Base-by-base conservation (phyloP, 257 asterid species). In the Thymus mandschuricus region DNA sequence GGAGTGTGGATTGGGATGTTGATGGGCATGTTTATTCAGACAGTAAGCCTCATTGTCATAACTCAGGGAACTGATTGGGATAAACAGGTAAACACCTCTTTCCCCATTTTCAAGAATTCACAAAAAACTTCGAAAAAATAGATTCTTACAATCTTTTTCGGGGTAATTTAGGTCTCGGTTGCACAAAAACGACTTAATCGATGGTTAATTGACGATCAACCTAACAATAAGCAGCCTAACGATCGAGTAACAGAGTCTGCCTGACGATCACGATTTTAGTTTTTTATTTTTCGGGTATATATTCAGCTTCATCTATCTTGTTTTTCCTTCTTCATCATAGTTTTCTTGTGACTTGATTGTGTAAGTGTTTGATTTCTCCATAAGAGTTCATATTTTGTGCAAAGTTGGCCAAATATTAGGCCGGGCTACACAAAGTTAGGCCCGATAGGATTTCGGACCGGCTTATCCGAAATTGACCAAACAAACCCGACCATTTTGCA, bases 1-100 rank as follows among this genome's bases (percentile, higher is more conserved):
- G 96, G 96, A 51, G 88, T 88, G 21, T 88, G 96, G 96, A 76
- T 87, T 29, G 92, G 96, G 58, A 88, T 88, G 92, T 11, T 88
- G 51, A 3, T 83, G 27, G 95, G 92, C 21, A 81, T 86, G 8
- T 48, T 88, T 44, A 57, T 85, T 41, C 96, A 88, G 51, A 84
- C 96, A 0, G 66, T 84, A 44, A 71, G 80, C 15, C 78, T 88
- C 9, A 1, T 79, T 48, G 59, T 80, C 31, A 72, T 86, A 49
- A 81, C 96, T 52, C 48, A 28, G 54, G 81, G 62, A 79, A 88
- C 87, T 3, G 90, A 88, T 34, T 88, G 96, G 96, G 88, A 88
- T 29, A 75, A 76, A 56, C 89, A 86, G 92, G 92, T 86, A 71
- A 0, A 6, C 45, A 15, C 6, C 29, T 13, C 1, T n/a, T 46